A percentile compares a stretch with the other conserved stretches of the same genome.
phyloP scores from a whole-genome alignment of 805 yeast species.

The Torulaspora gathmanii region DNA sequence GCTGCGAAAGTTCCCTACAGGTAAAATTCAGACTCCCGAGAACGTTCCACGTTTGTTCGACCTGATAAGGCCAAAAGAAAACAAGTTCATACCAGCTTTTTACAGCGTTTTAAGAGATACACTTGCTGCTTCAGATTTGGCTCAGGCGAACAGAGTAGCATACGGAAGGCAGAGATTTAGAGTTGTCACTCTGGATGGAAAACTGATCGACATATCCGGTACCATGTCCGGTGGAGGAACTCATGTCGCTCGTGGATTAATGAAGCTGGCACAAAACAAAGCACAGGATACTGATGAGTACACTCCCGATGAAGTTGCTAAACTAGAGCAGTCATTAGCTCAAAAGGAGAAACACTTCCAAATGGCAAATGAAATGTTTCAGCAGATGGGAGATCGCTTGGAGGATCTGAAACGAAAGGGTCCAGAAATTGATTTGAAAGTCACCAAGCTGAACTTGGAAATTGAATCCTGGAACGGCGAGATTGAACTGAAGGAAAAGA shows the following conservation, averaged over 20 bases:
- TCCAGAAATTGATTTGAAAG: constrained; percentile 62
- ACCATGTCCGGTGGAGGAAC: constrained; percentile 96
- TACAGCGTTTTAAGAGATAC: constrained; percentile 85
- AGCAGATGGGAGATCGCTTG: constrained; percentile 57
- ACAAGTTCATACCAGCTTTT: constrained; percentile 77
- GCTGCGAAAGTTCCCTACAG: constrained; percentile 56
- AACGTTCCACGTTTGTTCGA: constrained; percentile 81
- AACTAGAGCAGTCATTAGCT: constrained; percentile 48
- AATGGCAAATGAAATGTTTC: constrained; percentile 45
- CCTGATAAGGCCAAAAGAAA: constrained; percentile 61
- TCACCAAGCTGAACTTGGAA: constrained; percentile 59
- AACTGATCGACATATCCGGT: constrained; percentile 87
- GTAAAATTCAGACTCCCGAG: constrained; percentile 63
- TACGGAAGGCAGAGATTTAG: constrained; percentile 75
- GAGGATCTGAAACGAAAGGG: constrained; percentile 55
- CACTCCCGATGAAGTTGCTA: constrained; percentile 52
- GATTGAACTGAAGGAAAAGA: constrained; percentile 42
- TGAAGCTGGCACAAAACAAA: constrained; percentile 46
- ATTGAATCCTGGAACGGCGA: constrained; percentile 57
- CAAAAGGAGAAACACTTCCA: constrained; percentile 53
- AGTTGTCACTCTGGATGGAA: constrained; percentile 91
- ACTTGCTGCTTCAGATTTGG: constrained; percentile 71
- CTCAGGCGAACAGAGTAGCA: constrained; percentile 83
- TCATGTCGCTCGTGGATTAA: constrained; percentile 63
- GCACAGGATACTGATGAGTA: constrained; percentile 31